These are phyloP conservation scores for Chrysopogon serrulatus DNA, from an alignment of 176 grass and related monocot genomes.

Conservation along the genomic window DNA sequence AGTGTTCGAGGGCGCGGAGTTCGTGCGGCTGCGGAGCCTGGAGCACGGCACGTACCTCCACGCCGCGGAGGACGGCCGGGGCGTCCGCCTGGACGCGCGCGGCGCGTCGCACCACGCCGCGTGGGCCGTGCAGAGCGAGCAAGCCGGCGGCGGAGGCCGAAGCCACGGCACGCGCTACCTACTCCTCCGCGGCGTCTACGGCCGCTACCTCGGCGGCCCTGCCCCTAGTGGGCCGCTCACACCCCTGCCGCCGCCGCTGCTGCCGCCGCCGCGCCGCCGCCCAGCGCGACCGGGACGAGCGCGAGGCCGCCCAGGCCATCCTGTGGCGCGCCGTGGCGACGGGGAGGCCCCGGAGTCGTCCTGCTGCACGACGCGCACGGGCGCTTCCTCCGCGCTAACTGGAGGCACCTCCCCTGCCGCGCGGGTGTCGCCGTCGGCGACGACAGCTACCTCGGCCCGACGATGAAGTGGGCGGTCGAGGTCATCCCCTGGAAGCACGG, in stretches of 20 bases:
- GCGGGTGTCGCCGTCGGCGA: neutral
- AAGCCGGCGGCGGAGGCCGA: neutral
- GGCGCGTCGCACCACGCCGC: neutral
- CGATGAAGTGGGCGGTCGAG: neutral
- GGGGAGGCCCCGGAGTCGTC: neutral
- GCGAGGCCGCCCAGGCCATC: neutral
- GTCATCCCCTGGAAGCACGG: neutral
- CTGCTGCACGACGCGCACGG: neutral
- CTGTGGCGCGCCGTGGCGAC: neutral
- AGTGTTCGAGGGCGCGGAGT: constrained; percentile 12
- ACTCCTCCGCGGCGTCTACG: neutral
- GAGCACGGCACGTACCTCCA: neutral
- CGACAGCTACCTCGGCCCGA: neutral
- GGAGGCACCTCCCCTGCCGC: neutral
- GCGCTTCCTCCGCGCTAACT: neutral
- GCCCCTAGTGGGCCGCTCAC: neutral
- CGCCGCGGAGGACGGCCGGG: neutral
- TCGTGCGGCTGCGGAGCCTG: constrained; percentile 13
- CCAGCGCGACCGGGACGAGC: neutral
- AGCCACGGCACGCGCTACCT: neutral
- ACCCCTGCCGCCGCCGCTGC: neutral
- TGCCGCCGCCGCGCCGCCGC: neutral
- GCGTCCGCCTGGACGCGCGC: neutral
- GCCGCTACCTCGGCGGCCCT: neutral
- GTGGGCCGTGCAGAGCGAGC: neutral